Evolutionary conservation across 192 early-diverging fungal genomes (phyloP).

Genomic region (Funneliformis geosporum): DNA sequence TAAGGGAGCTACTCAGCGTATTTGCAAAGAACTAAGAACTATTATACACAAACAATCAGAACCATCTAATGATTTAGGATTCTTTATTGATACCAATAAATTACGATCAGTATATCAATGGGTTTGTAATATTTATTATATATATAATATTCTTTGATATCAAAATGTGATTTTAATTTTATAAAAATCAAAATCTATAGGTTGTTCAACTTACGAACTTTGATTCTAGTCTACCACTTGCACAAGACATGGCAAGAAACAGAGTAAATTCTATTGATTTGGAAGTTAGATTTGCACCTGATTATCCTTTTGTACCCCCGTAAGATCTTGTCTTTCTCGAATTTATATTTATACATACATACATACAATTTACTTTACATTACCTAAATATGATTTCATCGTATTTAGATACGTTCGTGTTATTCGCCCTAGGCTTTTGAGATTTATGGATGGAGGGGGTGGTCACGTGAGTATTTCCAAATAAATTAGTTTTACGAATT

Average conservation of each 20-base stretch:
- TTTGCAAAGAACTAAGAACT: constrained; percentile 26
- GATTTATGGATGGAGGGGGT: constrained; percentile 47
- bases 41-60: constrained; percentile 28
- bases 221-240: constrained; percentile 31
- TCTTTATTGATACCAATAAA: constrained; percentile 22
- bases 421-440: constrained; percentile 41
- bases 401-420: constrained; percentile 43
- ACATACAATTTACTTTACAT: background rate
- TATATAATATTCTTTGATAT: background rate
- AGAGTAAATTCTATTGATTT: constrained; percentile 36
- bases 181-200: background rate
- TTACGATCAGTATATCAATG: constrained; percentile 37
- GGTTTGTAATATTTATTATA: constrained; percentile 2
- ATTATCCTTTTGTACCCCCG: constrained; percentile 39
- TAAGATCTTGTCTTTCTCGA: constrained; percentile 12
- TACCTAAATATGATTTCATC: background rate
- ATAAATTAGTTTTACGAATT: background rate
- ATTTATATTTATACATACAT: background rate
- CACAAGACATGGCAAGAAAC: constrained; percentile 34
- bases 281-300: constrained; percentile 39
- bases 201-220: constrained; percentile 36
- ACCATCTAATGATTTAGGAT: constrained; percentile 23
- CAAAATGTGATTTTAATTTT: background rate
- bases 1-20: constrained; percentile 33
- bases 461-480: constrained; percentile 36